Evolutionary conservation across 2,329 filamentous ascomycete genomes (phyloP), one percentile per base, ranked within the genome.

Genomic region (Clonostachys chloroleuca): DNA sequence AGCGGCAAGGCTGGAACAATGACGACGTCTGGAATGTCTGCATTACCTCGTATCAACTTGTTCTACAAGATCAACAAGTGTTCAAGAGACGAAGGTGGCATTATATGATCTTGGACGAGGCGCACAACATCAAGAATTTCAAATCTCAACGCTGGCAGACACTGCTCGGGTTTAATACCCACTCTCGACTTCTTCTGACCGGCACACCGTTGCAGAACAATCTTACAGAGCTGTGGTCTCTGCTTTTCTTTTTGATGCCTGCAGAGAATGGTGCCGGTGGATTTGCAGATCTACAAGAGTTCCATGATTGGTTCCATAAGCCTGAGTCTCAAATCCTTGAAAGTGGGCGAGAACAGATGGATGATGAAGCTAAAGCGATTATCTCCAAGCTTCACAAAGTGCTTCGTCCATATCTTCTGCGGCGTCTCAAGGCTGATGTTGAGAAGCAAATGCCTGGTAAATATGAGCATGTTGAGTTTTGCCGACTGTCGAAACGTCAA

Each of bases 41-140:
- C 67, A 95, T 99, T 60, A 99, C 95, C 0, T 96, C 92, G 0
- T 99, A 99, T 63, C 92, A 99, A 59, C 83, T 99, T 43, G 92
- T 97, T 7, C 77, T 97, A 14, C 90, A 96, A 61, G 95, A 99
- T 61, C 87, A 94, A 53, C 87, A 92, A 56, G 90, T 95, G 1
- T 95, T 99, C 70, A 94, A 95, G 63, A 84, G 92, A 52, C 83
- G 92, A 34, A 81, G 83, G 46, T 99, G 95, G 95, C 92, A 97
- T 62, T 99, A 97, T 66, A 90, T 99, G 81, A 92, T 99, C 53
- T 80, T 99, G 2, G 94, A 99, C 57, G 94, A 99, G 70, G 94
- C 95, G 1, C 94, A 99, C 72, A 97, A 99, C 68, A 99, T 99
- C 77, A 97, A 99, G 62, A 99, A 99, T 67, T 99, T 97, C 75